Evolutionary conservation across 2,329 filamentous ascomycete species (phyloP).

Genomic region (Exutisphaerella laricina): DNA sequence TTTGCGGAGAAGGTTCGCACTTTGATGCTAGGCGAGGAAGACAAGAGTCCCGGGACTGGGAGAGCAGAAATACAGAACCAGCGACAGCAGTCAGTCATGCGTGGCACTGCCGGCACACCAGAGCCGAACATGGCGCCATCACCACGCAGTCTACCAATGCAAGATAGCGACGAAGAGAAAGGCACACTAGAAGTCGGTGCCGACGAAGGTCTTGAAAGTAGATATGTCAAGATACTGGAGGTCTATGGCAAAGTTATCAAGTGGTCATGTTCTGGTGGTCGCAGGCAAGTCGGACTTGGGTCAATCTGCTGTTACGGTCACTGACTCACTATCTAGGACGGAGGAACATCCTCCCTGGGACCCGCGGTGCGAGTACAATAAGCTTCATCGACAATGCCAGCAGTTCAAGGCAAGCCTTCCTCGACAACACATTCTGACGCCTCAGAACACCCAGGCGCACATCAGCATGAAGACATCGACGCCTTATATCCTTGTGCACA

Average conservation of each 20-base stretch:
- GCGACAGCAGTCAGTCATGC: constrained; percentile 43
- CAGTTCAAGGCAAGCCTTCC: constrained; percentile 53
- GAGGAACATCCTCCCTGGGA: constrained; percentile 57
- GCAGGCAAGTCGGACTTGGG: constrained; percentile 39
- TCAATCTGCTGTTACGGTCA: background rate
- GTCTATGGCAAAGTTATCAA: constrained; percentile 52
- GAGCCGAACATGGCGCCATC: constrained; percentile 18
- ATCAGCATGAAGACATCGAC: constrained; percentile 59
- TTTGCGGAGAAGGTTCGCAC: constrained; percentile 55
- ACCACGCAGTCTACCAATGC: constrained; percentile 16
- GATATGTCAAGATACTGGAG: constrained; percentile 51
- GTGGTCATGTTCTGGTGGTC: constrained; percentile 55
- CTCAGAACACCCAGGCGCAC: constrained; percentile 60
- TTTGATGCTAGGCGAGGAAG: constrained; percentile 43
- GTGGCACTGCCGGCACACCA: constrained; percentile 22
- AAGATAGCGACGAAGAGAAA: constrained; percentile 36
- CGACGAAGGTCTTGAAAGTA: constrained; percentile 44
- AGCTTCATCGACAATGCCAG: constrained; percentile 48
- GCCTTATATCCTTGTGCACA: constrained; percentile 62
- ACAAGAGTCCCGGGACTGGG: constrained; percentile 30
- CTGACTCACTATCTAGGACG: constrained; percentile 33
- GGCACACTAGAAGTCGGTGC: constrained; percentile 50
- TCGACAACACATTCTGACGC: constrained; percentile 52
- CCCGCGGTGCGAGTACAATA: constrained; percentile 48
- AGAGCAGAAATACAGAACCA: constrained; percentile 39